Percentiles rank a stretch among this genome's conserved stretches.
phyloP scores from a whole-genome alignment of 768 basidiomycete genomes.

The Kwoniella dendrophila region DNA sequence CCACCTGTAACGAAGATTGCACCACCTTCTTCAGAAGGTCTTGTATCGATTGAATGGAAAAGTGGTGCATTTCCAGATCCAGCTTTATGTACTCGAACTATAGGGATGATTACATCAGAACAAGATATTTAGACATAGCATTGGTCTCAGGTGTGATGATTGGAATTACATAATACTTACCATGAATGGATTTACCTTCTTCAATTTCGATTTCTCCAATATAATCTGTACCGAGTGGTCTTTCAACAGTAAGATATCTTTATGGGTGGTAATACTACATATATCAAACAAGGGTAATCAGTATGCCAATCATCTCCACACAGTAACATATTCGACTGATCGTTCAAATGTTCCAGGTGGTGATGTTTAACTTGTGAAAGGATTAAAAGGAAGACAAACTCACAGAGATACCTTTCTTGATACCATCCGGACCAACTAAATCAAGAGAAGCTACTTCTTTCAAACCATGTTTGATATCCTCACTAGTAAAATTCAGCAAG shows the following conservation, averaged over 20 bases:
- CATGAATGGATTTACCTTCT: constrained; percentile 52
- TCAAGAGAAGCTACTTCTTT: constrained; percentile 48
- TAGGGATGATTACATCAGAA: constrained; percentile 1
- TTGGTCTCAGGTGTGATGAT: background rate
- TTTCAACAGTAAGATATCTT: constrained; percentile 47
- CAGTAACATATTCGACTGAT: background rate
- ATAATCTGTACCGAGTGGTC: constrained; percentile 49
- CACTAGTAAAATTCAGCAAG: constrained; percentile 23
- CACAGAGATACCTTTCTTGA: constrained; percentile 47
- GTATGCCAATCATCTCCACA: background rate
- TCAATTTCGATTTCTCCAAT: constrained; percentile 55
- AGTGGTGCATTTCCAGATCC: constrained; percentile 24
- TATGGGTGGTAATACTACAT: constrained; percentile 50
- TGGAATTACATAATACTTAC: constrained; percentile 24
- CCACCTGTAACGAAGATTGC: constrained; percentile 51
- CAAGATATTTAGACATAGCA: background rate
- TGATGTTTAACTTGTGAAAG: background rate
- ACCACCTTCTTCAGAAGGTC: constrained; percentile 47
- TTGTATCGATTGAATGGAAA: constrained; percentile 55
- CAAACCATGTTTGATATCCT: constrained; percentile 50
- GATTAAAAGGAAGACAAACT: constrained; percentile 18
- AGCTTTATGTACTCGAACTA: constrained; percentile 49
- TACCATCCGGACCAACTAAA: constrained; percentile 35
- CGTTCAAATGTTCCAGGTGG: background rate
- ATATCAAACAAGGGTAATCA: background rate